Evolutionary conservation across 805 yeast genomes (phyloP), one percentile per base, ranked within the genome.

Genomic region (Kodamaea sagamina): DNA sequence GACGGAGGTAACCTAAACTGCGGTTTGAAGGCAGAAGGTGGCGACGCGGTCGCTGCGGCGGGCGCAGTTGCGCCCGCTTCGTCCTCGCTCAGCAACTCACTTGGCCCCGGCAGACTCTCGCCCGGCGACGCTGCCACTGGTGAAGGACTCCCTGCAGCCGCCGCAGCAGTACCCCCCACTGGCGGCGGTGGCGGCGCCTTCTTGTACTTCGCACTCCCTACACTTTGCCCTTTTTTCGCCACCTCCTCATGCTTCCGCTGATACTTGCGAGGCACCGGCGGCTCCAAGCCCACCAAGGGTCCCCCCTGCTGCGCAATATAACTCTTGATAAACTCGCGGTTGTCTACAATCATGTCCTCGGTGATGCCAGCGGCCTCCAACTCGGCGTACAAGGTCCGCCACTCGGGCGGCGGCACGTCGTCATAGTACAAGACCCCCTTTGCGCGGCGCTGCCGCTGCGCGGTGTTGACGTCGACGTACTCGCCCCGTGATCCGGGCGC

Each of bases 281-380:
- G 95, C 57, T 87, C 95, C 18, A 84, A 65, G 1, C 95, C 95
- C 21, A 84, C 84, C 62, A 92, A 67, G 24, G 93, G 84, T 16
- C 90, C 86, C 42, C 93, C 88, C 59, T 81, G 83, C 54, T 82
- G 71, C 3, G 79, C 67, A 46, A 88, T 85, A 57, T 85, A 88
- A 42, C 82, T 83, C 60, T 86, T 88, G 57, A 88, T 86, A 59
- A 87, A 86, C 47, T 85, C 86, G 46, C 89, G 72, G 58, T 88
- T 86, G 41, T 86, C 92, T 0, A 90, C 93, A 59, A 88, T 87
- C 90, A 86, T 84, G 51, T 87, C 95, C 55, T 88, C 95, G 1
- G 87, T 63, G 45, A 88, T 88, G 0, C 96, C 96, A 42, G 85
- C 84, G 13, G 77, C 72, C 31, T 83, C 92, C 42, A 88, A 71